These are phyloP conservation scores for Solanum chilense DNA, from an alignment of 257 asterid genomes.

Conservation along the genomic window DNA sequence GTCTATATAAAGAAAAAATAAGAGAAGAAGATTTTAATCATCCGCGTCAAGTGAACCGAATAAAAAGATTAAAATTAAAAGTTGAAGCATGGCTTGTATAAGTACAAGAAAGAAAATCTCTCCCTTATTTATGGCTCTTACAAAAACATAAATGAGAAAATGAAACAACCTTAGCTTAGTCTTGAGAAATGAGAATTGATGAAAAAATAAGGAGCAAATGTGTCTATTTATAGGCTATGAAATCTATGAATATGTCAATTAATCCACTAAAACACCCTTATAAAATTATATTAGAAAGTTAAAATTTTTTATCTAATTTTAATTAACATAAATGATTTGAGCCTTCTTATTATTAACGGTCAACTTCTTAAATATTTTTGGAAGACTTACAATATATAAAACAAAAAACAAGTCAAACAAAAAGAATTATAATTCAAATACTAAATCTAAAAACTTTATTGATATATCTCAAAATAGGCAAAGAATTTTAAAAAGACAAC, in stretches of 20 bases:
- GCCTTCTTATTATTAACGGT: too few species aligned
- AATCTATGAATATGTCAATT: not conserved
- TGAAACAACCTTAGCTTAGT: not conserved
- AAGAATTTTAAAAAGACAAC: not conserved
- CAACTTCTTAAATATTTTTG: not conserved
- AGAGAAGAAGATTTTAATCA: too few species aligned
- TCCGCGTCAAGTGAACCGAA: too few species aligned
- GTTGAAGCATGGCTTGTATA: not conserved
- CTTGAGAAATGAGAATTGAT: not conserved
- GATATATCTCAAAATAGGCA: not conserved
- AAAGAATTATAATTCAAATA: not conserved
- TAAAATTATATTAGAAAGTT: too few species aligned
- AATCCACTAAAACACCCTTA: accelerated
- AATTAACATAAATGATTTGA: not conserved
- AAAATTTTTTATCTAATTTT: too few species aligned
- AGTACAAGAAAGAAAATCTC: too few species aligned
- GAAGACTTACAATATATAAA: not conserved
- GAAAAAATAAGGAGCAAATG: not conserved
- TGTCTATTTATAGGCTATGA: not conserved
- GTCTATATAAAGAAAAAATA: not conserved
- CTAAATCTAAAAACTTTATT: not conserved
- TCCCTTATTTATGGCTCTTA: too few species aligned
- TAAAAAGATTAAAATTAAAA: too few species aligned
- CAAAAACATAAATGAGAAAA: not conserved
- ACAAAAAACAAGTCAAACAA: not conserved